phyloP scores from a whole-genome alignment of 768 basidiomycete species.

The Aureoboletus auriporus region DNA sequence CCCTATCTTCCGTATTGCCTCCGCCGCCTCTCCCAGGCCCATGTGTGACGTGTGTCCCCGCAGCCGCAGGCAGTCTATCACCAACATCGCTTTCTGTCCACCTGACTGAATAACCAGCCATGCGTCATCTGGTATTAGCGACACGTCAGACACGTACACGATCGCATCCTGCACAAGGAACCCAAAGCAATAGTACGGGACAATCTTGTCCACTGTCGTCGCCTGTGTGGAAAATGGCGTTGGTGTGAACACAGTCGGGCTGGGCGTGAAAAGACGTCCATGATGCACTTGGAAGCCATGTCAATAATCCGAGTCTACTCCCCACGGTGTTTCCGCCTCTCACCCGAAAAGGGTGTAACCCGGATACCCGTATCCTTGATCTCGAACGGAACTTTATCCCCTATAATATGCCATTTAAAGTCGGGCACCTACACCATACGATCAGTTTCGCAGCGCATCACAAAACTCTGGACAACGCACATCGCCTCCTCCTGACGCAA shows the following conservation, averaged over 20 bases:
- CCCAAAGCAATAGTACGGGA: conserved; percentile 65
- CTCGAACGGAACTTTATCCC: conserved; percentile 63
- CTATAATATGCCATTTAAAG: conserved; percentile 79
- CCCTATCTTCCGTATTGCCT: conserved; percentile 50
- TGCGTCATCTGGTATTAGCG: conserved; percentile 68
- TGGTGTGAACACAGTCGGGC: conserved; percentile 35
- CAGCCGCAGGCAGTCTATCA: conserved; percentile 76
- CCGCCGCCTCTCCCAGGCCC: conserved; percentile 62
- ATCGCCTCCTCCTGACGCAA: conserved; percentile 77
- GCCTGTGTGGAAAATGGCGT: conserved; percentile 38
- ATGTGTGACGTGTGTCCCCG: conserved; percentile 73
- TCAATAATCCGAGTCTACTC: not conserved
- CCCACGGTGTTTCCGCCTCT: conserved; percentile 13
- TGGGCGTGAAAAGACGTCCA: conserved; percentile 56
- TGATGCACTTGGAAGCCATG: conserved; percentile 54
- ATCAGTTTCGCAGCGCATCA: conserved; percentile 1
- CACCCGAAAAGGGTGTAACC: conserved; percentile 66
- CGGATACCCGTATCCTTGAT: conserved; percentile 59
- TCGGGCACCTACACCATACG: conserved; percentile 59
- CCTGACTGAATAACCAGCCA: conserved; percentile 48
- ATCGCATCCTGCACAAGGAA: conserved; percentile 66
- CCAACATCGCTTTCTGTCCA: conserved; percentile 45
- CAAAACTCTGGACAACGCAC: conserved; percentile 34
- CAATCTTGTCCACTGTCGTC: conserved; percentile 31
- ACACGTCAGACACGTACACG: conserved; percentile 81